Base-by-base conservation (phyloP, 192 early-diverging fungal species). In the Entomortierella chlamydospora region DNA sequence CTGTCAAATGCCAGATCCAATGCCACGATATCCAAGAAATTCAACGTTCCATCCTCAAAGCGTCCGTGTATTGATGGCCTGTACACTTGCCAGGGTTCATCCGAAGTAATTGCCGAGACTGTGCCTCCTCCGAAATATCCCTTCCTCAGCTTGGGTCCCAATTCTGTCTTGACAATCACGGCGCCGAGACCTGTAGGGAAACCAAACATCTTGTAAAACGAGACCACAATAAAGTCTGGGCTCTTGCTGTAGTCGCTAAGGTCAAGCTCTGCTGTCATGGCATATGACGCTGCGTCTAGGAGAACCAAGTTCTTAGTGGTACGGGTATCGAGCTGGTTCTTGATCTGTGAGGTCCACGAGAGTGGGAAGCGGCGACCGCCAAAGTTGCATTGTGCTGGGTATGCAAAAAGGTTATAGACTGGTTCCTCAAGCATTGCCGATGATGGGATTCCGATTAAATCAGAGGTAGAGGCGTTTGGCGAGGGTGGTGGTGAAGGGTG, bases 121-220 rank as follows among this genome's bases (percentile, higher is more conserved):
- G 93, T 93, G 5, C 95, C 95, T 18, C 95, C 95, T 6, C 94
- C 94, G 87, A 93, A 93, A 66, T 92, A 94, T 2, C 71, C 29
- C 68, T 91, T 93, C 28, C 70, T 55, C 30, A 91, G 41, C 26
- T 82, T 63, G 25, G 71, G 59, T 2, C 69, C 67, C 34, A 88
- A 63, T 57, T 86, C 83, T 7, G 87, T 86, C 55, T 87, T 83
- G 30, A 95, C 72, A 15, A 96, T 76, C 43, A 96, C 84, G 5
- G 87, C 93, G 33, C 94, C 95, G 7, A 96, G 65, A 3, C 94
- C 94, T 23, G 93, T 94, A 9, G 95, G 95, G 51, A 90, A 91
- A 12, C 95, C 95, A 83, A 96, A 95, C 45, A 95, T 87, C 70
- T 96, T 96, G 88, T 96, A 95, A 80, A 96, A 94, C 8, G 93